A percentile compares a stretch with the other conserved stretches of the same genome.
Conservation (phyloP, 2,329 filamentous ascomycete species). For the Cladosporium colombiae region DNA sequence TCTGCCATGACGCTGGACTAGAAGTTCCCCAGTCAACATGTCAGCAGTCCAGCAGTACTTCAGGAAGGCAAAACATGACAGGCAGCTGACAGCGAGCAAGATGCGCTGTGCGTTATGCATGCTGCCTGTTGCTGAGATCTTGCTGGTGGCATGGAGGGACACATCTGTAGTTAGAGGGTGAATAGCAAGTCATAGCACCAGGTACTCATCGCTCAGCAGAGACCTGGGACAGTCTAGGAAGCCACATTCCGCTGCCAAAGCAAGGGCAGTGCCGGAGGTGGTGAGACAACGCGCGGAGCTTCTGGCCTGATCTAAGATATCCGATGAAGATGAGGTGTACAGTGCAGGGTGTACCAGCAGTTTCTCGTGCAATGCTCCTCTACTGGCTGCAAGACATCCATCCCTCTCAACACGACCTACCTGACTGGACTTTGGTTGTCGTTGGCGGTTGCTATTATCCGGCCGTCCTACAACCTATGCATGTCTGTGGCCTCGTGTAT, state of each 20-base stretch:
- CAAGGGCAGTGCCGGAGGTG: not conserved
- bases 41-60: slow-evolving; percentile 9
- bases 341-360: not conserved
- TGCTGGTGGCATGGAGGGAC: not conserved
- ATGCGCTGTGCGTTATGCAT: slow-evolving; percentile 19
- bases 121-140: not conserved
- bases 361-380: not conserved
- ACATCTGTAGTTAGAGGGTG: not conserved
- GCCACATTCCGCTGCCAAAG: slow-evolving; percentile 2
- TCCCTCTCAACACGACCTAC: not conserved
- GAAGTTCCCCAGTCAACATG: not conserved
- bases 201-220: not conserved
- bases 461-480: not conserved
- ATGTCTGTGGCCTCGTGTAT: not conserved
- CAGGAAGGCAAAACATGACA: slow-evolving; percentile 21
- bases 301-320: not conserved
- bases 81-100: slow-evolving; percentile 15
- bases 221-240: not conserved
- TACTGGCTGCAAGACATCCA: not conserved
- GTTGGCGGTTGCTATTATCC: not conserved
- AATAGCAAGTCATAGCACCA: no score
- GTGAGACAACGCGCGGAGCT: not conserved
- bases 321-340: not conserved
- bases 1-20: not conserved
- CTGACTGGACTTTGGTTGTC: not conserved